A percentile compares a stretch with the other conserved stretches of the same genome.
Evolutionary conservation across 1,284 basidiomycete genomes (phyloP).

Genomic region (Meira nashicola): DNA sequence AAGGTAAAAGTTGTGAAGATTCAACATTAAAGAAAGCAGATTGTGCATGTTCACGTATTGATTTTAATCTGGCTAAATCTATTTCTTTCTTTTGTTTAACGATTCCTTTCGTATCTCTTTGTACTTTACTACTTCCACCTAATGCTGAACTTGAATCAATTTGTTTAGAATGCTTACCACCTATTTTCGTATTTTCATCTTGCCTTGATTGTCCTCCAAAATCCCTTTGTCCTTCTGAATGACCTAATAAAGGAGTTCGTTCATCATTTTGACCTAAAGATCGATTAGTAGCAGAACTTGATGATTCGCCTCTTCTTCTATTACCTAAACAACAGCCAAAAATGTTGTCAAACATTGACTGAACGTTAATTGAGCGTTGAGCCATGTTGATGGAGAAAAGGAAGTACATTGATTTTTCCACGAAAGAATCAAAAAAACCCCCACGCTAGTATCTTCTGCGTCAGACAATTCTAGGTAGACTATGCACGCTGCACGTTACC

Average conservation of each 20-base stretch:
- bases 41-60: slow-evolving; percentile 2
- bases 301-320: background rate
- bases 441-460: too few species aligned
- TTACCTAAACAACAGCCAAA: slow-evolving; percentile 3
- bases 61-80: background rate
- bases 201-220: too few species aligned
- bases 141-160: background rate
- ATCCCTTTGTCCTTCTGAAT: background rate
- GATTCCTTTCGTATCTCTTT: background rate
- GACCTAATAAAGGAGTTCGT: background rate
- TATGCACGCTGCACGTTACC: too few species aligned
- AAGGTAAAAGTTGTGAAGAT: slow-evolving; percentile 3
- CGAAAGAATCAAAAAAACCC: too few species aligned
- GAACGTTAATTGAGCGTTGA: background rate
- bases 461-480: too few species aligned
- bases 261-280: background rate
- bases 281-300: background rate
- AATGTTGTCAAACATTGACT: background rate
- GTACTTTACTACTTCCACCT: background rate
- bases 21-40: slow-evolving; percentile 5
- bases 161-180: background rate
- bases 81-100: background rate
- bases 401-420: too few species aligned
- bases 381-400: too few species aligned
- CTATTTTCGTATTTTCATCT: background rate